Evolutionary conservation across 257 asterid genomes (phyloP).

Genomic region (Solanum medicagineum): DNA sequence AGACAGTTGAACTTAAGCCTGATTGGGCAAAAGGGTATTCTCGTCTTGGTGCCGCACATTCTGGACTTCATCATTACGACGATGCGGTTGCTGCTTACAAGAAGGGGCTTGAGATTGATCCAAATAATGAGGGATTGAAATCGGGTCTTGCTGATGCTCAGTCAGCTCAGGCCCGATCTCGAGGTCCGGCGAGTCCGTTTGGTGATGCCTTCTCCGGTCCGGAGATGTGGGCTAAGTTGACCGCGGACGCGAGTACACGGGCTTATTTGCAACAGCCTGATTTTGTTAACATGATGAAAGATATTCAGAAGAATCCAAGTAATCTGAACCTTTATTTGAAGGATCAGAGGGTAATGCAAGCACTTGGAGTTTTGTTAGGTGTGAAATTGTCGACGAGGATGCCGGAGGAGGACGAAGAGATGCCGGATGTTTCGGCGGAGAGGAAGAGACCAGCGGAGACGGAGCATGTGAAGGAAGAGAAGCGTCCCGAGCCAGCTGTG

Average conservation of each 20-base stretch:
- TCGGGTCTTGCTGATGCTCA: constrained; percentile 80
- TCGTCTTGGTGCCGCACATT: constrained; percentile 81
- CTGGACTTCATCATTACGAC: constrained; percentile 42
- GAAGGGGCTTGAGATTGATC: constrained; percentile 74
- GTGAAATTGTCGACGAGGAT: constrained; percentile 45
- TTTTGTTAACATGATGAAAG: constrained; percentile 76
- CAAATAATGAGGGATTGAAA: constrained; percentile 71
- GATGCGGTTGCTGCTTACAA: constrained; percentile 66
- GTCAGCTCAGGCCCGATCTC: constrained; percentile 29
- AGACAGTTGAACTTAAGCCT: constrained; percentile 78
- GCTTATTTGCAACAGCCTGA: constrained; percentile 62
- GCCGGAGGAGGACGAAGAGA: constrained; percentile 33
- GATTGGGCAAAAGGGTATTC: constrained; percentile 86
- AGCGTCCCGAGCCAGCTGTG: constrained; percentile 26
- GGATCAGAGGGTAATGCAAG: constrained; percentile 86
- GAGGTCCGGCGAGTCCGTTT: constrained; percentile 28
- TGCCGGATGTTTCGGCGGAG: constrained; percentile 33
- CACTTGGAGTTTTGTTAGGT: constrained; percentile 68
- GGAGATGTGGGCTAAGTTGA: constrained; percentile 48
- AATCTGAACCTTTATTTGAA: constrained; percentile 54
- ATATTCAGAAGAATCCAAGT: constrained; percentile 65
- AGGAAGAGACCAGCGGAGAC: constrained; percentile 34
- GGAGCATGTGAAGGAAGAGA: constrained; percentile 36
- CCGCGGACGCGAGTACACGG: constrained; percentile 57
- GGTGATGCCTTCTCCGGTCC: constrained; percentile 52